Base-by-base conservation (phyloP, 495 filamentous ascomycete genomes). In the Lophiotrema nucula region DNA sequence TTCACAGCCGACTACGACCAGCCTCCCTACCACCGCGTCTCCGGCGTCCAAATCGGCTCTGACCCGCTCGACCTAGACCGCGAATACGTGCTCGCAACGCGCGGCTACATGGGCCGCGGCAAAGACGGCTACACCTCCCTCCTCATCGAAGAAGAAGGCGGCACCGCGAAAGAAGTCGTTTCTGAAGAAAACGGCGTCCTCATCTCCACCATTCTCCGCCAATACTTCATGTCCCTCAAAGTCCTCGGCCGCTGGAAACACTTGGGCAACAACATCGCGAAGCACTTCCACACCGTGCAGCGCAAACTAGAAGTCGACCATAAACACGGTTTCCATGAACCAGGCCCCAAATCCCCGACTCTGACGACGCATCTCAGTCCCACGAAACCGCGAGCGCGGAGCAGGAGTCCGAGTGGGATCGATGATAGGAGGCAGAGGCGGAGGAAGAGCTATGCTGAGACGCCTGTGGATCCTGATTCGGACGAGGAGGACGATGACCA, bases 161-260 rank as follows among this genome's bases (percentile, higher is more conserved):
- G 89, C 8, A 69, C 77, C 12, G 87, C 86, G 2, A 85, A 89
- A 62, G 88, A 89, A 66, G 64, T 95, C 16, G 83, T 96, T 18
- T 81, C 79, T 23, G 90, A 95, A 57, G 91, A 96, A 66, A 90
- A 87, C 53, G 91, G 91, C 6, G 81, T 95, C 3, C 71, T 96
- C 24, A 89, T 95, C 60, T 88, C 84, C 59, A 89, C 83, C 56
- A 84, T 96, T 56, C 75, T 96, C 21, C 82, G 91, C 3, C 91
- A 95, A 69, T 95, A 95, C 65, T 95, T 96, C 68, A 81, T 92
- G 76, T 86, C 83, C 11, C 73, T 95, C 16, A 90, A 89, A 54
- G 83, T 91, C 0, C 69, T 95, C 48, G 85, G 88, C 2, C 78
- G 79, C 62, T 95, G 91, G 91, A 77, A 77, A 43, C 71, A 78